phyloP scores from a whole-genome alignment of 495 filamentous ascomycete species.

The Aspergillus saccharolyticus region DNA sequence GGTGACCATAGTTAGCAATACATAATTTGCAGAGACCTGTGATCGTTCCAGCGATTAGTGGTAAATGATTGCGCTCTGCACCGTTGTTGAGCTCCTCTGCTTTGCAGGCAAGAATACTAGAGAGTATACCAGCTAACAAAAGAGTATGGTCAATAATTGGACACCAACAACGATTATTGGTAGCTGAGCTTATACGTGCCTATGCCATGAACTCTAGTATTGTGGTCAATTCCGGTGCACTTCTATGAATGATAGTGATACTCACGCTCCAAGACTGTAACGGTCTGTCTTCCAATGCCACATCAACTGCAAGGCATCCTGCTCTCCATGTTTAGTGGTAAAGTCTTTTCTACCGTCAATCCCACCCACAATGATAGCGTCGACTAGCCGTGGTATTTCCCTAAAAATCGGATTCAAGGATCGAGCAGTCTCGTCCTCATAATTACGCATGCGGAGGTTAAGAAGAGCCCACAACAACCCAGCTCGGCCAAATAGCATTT shows the following conservation, averaged over 20 bases:
- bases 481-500: slow-evolving; percentile 40
- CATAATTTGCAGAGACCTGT: slow-evolving; percentile 34
- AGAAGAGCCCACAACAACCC: slow-evolving; percentile 40
- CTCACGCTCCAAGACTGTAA: slow-evolving; percentile 41
- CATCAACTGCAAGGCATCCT: slow-evolving; percentile 41
- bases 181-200: slow-evolving; percentile 20
- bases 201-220: slow-evolving; percentile 27
- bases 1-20: slow-evolving; percentile 35
- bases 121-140: slow-evolving; percentile 35
- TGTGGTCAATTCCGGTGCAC: slow-evolving; percentile 2
- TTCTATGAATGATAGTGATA: neutral
- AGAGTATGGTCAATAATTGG: neutral
- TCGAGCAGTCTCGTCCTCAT: slow-evolving; percentile 15
- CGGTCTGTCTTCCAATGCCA: slow-evolving; percentile 41
- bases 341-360: slow-evolving; percentile 29
- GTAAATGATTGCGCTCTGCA: slow-evolving; percentile 21
- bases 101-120: slow-evolving; percentile 37
- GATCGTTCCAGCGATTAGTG: slow-evolving; percentile 36
- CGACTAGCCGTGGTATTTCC: slow-evolving; percentile 27
- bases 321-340: slow-evolving; percentile 23
- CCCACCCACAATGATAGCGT: slow-evolving; percentile 33
- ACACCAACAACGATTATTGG: neutral
- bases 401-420: slow-evolving; percentile 22
- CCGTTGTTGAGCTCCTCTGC: slow-evolving; percentile 22
- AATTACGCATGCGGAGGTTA: slow-evolving; percentile 28